Evolutionary conservation across 129 eudicot genomes (phyloP).

Genomic region (Flaveria trinervia): DNA sequence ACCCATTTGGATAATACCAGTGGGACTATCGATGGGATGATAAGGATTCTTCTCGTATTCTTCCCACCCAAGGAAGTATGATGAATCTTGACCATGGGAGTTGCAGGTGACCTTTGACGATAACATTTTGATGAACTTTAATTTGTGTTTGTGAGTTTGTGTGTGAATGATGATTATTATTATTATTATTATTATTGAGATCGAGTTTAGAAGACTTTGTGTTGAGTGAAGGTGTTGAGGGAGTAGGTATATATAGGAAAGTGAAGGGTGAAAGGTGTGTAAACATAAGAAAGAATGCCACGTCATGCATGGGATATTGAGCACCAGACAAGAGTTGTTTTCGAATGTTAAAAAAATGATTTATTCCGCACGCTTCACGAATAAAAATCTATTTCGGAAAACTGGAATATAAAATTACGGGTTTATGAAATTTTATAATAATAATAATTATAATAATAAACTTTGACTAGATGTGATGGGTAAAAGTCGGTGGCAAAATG

Average conservation of each 20-base stretch:
- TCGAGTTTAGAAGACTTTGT: background rate
- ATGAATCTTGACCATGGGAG: constrained; percentile 88
- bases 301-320: constrained; percentile 17
- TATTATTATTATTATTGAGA: background rate
- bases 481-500: no score
- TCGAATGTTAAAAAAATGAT: background rate
- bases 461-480: no score
- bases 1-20: constrained; percentile 92
- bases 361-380: constrained; percentile 22
- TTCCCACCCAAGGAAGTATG: constrained; percentile 94
- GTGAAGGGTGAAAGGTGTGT: constrained; percentile 8
- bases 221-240: constrained; percentile 24
- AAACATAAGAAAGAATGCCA: constrained; percentile 28
- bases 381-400: background rate
- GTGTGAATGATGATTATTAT: background rate
- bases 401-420: no score
- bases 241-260: constrained; percentile 20
- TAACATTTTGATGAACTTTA: constrained; percentile 46
- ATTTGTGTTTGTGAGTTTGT: background rate
- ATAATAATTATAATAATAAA: no score
- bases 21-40: constrained; percentile 52
- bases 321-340: constrained; percentile 5
- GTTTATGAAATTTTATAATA: no score
- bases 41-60: constrained; percentile 94
- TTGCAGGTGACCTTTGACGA: constrained; percentile 68